Conservation (phyloP, 2,329 filamentous ascomycete species). For the Pyrenophora graminea region DNA sequence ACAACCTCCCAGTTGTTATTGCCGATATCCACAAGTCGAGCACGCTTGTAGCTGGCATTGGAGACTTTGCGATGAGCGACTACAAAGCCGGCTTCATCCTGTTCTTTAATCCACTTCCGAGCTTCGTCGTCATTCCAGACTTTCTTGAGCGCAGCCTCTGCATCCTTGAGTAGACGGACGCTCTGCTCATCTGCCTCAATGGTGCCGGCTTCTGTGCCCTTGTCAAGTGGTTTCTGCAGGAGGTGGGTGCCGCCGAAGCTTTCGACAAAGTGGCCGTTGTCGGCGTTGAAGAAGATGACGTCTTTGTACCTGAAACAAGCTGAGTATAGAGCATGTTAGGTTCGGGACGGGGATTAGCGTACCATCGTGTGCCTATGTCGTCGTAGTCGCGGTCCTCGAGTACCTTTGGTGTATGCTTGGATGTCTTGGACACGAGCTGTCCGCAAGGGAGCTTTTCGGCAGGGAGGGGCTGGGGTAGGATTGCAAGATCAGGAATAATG, state of each 20-base stretch:
- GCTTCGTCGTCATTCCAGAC: conserved; percentile 31
- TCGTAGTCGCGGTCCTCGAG: conserved; percentile 44
- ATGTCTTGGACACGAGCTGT: conserved; percentile 37
- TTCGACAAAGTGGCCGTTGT: conserved; percentile 31
- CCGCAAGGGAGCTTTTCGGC: conserved; percentile 34
- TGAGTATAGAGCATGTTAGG: not conserved
- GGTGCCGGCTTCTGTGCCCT: conserved; percentile 37
- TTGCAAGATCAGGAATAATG: conserved; percentile 37
- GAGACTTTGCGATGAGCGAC: conserved; percentile 35
- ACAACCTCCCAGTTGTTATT: conserved; percentile 39
- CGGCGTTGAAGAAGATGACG: conserved; percentile 36
- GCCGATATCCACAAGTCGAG: conserved; percentile 36
- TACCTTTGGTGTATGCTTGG: conserved; percentile 32
- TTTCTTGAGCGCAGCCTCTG: conserved; percentile 31
- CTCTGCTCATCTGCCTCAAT: conserved; percentile 42
- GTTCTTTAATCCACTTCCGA: conserved; percentile 34
- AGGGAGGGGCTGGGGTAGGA: conserved; percentile 39
- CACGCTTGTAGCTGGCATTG: conserved; percentile 45
- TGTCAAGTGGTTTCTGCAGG: conserved; percentile 33
- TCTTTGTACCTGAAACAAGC: conserved; percentile 32
- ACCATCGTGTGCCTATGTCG: conserved; percentile 42
- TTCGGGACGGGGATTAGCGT: not conserved
- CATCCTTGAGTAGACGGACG: conserved; percentile 41
- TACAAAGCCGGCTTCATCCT: conserved; percentile 40
- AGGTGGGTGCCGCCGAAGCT: conserved; percentile 40